These are phyloP conservation scores for Herpetomonas samuelpessoai DNA, from an alignment of 208 protist genomes.

Conservation along the genomic window DNA sequence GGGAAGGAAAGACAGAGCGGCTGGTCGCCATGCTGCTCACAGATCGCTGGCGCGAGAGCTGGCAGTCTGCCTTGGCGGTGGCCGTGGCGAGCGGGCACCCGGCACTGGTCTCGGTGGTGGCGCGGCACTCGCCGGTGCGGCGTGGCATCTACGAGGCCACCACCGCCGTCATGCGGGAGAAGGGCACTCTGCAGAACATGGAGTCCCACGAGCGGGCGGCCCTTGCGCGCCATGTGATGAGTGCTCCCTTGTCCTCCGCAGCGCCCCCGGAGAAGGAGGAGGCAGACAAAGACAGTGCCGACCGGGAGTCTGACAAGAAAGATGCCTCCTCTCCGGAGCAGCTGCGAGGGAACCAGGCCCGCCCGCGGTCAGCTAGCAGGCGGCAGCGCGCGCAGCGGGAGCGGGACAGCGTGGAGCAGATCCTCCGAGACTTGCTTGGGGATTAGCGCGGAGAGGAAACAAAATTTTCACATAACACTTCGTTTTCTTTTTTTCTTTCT, in stretches of 20 bases:
- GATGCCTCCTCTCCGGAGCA: background rate
- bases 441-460: slow-evolving; percentile 5
- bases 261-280: background rate
- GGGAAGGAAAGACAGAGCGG: slow-evolving; percentile 26
- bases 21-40: slow-evolving; percentile 26
- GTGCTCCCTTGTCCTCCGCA: background rate
- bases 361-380: background rate
- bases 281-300: no score
- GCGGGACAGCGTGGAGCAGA: slow-evolving; percentile 2
- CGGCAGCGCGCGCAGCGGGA: slow-evolving; percentile 1
- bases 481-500: no score
- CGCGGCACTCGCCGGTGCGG: slow-evolving; percentile 25
- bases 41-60: slow-evolving; percentile 64
- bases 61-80: slow-evolving; percentile 57
- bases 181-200: slow-evolving; percentile 12
- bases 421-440: slow-evolving; percentile 17
- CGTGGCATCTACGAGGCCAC: slow-evolving; percentile 31
- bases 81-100: slow-evolving; percentile 38
- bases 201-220: slow-evolving; percentile 27
- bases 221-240: slow-evolving; percentile 28
- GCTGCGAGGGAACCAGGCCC: background rate
- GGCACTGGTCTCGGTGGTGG: slow-evolving; percentile 30
- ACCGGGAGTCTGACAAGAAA: no score
- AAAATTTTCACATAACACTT: no score
- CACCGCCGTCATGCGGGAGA: slow-evolving; percentile 4